Evolutionary conservation across 306 rosid species (phyloP).

Genomic region (Fragaria vesca): DNA sequence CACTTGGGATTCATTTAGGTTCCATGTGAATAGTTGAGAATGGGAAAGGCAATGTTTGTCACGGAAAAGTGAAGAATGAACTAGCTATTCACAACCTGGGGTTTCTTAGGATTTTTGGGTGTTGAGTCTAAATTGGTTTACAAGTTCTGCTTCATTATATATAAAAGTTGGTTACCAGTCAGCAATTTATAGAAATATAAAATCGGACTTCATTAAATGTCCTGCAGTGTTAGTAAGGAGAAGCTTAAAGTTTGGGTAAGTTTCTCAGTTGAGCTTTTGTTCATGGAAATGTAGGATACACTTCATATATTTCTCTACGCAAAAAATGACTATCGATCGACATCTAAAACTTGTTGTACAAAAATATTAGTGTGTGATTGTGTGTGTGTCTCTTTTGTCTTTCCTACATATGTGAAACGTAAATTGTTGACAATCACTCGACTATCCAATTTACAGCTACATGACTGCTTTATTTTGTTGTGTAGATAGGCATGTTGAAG

Average conservation of each 20-base stretch:
- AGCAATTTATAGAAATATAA: background rate
- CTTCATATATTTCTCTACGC: background rate
- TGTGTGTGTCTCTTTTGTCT: background rate
- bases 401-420: background rate
- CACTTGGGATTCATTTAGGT: background rate
- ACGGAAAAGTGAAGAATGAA: background rate
- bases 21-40: background rate
- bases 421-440: background rate
- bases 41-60: background rate
- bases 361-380: background rate
- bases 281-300: background rate
- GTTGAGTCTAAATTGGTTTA: background rate
- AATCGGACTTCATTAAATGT: background rate
- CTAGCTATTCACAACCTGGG: background rate
- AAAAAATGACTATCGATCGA: background rate
- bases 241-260: background rate
- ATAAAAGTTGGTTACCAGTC: background rate
- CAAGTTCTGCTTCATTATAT: background rate
- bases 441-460: background rate
- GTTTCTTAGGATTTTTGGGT: background rate
- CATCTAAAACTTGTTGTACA: background rate
- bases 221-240: background rate
- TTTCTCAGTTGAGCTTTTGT: background rate
- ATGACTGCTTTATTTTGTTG: constrained; percentile 11
- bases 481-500: constrained; percentile 73